Conservation (phyloP, 2,329 filamentous ascomycete genomes). For the Paecilomyces variotii region DNA sequence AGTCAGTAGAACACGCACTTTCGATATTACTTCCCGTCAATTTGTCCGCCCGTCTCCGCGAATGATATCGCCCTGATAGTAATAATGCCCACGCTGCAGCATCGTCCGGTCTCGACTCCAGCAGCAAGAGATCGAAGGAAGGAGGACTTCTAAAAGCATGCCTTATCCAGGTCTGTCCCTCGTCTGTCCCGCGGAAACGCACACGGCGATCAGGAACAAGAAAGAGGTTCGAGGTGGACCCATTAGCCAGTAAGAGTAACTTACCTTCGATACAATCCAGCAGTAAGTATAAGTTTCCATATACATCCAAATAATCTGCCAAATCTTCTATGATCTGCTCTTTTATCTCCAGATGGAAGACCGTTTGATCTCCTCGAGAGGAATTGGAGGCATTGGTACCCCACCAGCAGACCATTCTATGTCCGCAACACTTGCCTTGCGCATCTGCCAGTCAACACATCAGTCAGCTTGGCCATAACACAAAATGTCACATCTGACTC, state of each 20-base stretch:
- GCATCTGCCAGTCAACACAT: not conserved
- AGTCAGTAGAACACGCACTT: too few relatives aligned
- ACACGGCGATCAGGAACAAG: not conserved
- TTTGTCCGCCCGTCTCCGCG: not conserved
- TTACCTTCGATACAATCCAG: too few relatives aligned
- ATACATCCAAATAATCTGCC: too few relatives aligned
- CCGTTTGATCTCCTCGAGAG: not conserved
- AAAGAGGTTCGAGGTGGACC: not conserved
- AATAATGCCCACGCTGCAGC: not conserved
- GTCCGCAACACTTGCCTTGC: not conserved
- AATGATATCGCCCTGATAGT: not conserved
- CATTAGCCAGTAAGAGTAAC: too few relatives aligned
- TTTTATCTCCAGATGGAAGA: not conserved
- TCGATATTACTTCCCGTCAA: not conserved
- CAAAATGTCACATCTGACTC: not conserved
- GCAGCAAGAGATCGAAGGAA: not conserved
- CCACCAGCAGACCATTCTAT: not conserved
- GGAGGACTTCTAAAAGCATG: not conserved
- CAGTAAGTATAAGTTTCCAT: too few relatives aligned
- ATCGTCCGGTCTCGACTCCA: not conserved
- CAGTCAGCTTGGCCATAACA: too few relatives aligned
- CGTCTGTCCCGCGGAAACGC: not conserved
- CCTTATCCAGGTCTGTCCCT: not conserved
- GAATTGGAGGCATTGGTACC: not conserved
- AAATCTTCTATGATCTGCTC: not conserved